Evolutionary conservation across 2,329 filamentous ascomycete species (phyloP), one percentile per base, ranked within the genome.

Genomic region (Neonectria sp.): DNA sequence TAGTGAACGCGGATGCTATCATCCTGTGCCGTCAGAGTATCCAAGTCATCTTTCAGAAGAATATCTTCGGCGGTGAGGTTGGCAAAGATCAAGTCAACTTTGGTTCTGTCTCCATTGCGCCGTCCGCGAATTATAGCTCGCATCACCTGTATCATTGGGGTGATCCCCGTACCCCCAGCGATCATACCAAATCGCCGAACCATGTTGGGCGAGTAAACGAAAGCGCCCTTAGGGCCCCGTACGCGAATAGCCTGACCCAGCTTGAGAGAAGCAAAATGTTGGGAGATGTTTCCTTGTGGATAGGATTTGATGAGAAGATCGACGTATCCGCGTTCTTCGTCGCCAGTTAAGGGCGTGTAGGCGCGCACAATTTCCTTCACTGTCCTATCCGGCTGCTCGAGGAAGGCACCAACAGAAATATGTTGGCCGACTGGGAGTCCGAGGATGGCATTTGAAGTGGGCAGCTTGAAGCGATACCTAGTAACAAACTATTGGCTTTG

Each of bases 241-340:
- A 98, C 91, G 80, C 93, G 93, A 87, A 98, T 95, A 63, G 88
- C 91, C 81, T 97, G 90, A 65, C 95, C 95, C 65, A 97, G 87
- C 69, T 88, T 88, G 68, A 98, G 89, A 5, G 89, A 90, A 45
- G 93, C 93, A 83, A 98, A 90, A 83, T 97, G 88, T 84, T 93
- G 94, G 80, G 93, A 96, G 86, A 98, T 98, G 86, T 98, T 98
- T 75, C 95, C 95, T 72, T 94, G 95, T 1, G 95, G 94, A 84
- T 98, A 98, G 25, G 94, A 94, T 87, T 98, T 98, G 87, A 98
- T 95, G 74, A 98, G 90, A 64, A 98, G 91, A 82, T 98, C 95
- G 82, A 98, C 94, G 87, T 93, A 92, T 80, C 95, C 95, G 60
- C 92, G 90, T 79, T 94, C 90, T 79, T 95, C 90, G 83, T 97